phyloP scores from a whole-genome alignment of 2,329 filamentous ascomycete genomes.

The Mycosphaerella sp. region DNA sequence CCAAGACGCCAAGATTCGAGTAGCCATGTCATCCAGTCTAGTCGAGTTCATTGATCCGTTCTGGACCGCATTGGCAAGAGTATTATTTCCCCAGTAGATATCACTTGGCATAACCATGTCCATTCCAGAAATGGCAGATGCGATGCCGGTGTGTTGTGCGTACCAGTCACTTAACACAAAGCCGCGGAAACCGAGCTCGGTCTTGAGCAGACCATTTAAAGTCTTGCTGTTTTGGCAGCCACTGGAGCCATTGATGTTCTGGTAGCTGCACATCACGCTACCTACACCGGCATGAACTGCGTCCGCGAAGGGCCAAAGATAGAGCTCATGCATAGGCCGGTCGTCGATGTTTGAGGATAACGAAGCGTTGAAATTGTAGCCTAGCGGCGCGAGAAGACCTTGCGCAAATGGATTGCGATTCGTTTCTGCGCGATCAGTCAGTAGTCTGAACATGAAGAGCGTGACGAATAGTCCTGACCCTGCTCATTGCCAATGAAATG shows the following conservation, averaged over 20 bases:
- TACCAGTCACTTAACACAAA: constrained; percentile 47
- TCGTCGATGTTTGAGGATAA: constrained; percentile 43
- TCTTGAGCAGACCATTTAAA: constrained; percentile 62
- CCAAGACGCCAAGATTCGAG: constrained; percentile 29
- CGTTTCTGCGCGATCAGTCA: constrained; percentile 19
- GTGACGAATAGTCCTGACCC: constrained; percentile 1
- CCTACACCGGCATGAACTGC: constrained; percentile 66
- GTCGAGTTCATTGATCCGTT: constrained; percentile 31
- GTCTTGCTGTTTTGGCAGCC: constrained; percentile 64
- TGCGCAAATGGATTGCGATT: constrained; percentile 24
- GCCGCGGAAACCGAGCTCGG: constrained; percentile 45
- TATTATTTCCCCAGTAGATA: constrained; percentile 23
- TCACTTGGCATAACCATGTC: constrained; percentile 32
- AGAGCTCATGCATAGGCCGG: constrained; percentile 36
- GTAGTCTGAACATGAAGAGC: background rate
- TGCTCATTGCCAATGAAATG: constrained; percentile 27
- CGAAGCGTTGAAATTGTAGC: constrained; percentile 24
- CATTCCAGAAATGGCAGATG: constrained; percentile 28
- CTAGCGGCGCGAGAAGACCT: constrained; percentile 17
- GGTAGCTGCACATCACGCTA: constrained; percentile 75
- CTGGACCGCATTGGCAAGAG: constrained; percentile 30
- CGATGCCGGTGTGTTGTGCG: constrained; percentile 31
- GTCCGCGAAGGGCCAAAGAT: constrained; percentile 66
- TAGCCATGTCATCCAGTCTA: constrained; percentile 35
- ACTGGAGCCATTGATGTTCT: constrained; percentile 44